Percentiles rank a stretch among this genome's conserved stretches.
phyloP scores from a whole-genome alignment of 192 early-diverging fungal genomes.

The Coemansia sp. region DNA sequence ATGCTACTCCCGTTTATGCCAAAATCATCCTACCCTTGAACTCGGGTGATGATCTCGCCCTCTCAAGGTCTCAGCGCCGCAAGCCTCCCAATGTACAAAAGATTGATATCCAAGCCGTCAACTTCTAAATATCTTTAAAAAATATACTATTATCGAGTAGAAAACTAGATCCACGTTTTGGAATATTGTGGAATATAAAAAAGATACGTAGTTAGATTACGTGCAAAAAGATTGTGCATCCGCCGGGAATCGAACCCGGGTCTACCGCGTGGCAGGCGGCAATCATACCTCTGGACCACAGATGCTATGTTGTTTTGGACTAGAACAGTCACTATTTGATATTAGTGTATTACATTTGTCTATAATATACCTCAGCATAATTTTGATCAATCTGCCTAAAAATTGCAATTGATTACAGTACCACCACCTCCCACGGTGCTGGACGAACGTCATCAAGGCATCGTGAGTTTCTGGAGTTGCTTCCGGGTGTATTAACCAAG shows the following conservation, averaged over 20 bases:
- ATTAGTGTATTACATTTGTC: too few relatives aligned
- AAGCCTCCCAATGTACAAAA: constrained; percentile 20
- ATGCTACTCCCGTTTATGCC: constrained; percentile 23
- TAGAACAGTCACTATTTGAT: too few relatives aligned
- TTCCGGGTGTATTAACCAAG: too few relatives aligned
- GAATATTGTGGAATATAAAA: neutral
- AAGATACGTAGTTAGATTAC: neutral
- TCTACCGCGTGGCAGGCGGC: constrained; percentile 74
- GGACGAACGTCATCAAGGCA: too few relatives aligned
- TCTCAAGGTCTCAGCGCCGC: constrained; percentile 45
- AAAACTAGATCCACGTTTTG: too few relatives aligned
- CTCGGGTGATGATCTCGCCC: constrained; percentile 30
- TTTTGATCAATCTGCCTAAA: too few relatives aligned
- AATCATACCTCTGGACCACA: constrained; percentile 68
- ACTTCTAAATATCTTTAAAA: neutral
- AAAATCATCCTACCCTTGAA: constrained; percentile 51
- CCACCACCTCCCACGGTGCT: too few relatives aligned
- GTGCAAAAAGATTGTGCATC: constrained; percentile 39
- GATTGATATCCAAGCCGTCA: constrained; percentile 8
- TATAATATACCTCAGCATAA: too few relatives aligned
- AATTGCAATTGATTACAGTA: too few relatives aligned
- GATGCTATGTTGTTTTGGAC: neutral
- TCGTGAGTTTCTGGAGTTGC: too few relatives aligned
- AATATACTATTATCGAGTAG: neutral
- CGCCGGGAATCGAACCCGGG: constrained; percentile 80